Percentiles rank a stretch among this genome's conserved stretches.
Conservation (phyloP, 2,329 filamentous ascomycete genomes). For the Phaeoacremonium minimum region DNA sequence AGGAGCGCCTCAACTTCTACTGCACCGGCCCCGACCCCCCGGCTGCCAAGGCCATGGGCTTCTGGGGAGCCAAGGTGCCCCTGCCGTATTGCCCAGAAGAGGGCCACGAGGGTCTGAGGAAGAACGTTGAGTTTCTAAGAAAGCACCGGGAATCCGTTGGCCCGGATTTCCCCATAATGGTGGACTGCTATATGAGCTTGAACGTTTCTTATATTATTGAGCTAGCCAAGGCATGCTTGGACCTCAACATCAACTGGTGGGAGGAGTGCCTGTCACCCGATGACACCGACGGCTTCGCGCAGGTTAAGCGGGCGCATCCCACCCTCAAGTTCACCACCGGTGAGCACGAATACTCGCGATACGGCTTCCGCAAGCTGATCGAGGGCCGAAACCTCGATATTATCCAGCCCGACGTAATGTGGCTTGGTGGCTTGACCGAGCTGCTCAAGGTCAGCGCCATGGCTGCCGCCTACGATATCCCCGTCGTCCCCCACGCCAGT, state of each 20-base stretch:
- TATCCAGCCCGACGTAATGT: constrained; percentile 95
- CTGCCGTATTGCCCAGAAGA: constrained; percentile 88
- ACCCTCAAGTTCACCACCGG: constrained; percentile 92
- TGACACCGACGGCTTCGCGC: constrained; percentile 84
- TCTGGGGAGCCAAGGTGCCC: constrained; percentile 86
- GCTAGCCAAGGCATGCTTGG: constrained; percentile 76
- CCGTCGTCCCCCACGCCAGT: constrained; percentile 90
- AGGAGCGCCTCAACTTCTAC: constrained; percentile 83
- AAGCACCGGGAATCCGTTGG: constrained; percentile 82
- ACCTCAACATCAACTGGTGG: constrained; percentile 94
- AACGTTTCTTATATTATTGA: constrained; percentile 92
- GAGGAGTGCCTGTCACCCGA: constrained; percentile 90
- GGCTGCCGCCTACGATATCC: constrained; percentile 89
- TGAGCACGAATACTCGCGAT: constrained; percentile 92
- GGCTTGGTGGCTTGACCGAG: constrained; percentile 90
- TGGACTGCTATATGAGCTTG: constrained; percentile 96
- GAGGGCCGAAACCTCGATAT: constrained; percentile 91
- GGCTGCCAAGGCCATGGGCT: constrained; percentile 79
- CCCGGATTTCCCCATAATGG: constrained; percentile 87
- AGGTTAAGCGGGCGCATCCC: constrained; percentile 87
- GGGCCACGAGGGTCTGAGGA: constrained; percentile 73
- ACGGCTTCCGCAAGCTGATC: constrained; percentile 90
- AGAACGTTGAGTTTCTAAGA: constrained; percentile 85
- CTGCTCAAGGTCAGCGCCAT: constrained; percentile 84
- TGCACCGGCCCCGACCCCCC: constrained; percentile 85